These are phyloP conservation scores for Gypsophila paniculata DNA, from an alignment of 179 eudicot genomes.

Conservation along the genomic window DNA sequence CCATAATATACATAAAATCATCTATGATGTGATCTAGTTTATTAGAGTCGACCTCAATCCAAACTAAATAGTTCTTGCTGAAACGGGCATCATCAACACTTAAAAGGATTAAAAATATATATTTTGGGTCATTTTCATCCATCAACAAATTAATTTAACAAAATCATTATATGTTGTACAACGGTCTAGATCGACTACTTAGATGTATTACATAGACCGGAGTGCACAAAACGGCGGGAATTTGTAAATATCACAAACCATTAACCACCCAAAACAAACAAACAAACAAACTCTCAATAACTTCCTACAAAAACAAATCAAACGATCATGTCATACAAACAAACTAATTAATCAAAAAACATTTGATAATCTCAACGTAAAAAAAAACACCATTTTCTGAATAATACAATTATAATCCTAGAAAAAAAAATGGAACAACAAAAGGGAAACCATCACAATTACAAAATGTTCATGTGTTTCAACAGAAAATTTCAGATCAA, in stretches of 20 bases:
- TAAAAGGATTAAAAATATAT: too few relatives aligned
- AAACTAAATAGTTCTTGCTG: too few relatives aligned
- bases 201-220: neutral
- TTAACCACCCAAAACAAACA: neutral
- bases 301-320: neutral
- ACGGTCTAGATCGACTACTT: too few relatives aligned
- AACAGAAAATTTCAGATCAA: constrained; percentile 65
- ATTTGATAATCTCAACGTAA: neutral
- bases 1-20: too few relatives aligned
- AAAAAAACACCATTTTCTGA: neutral
- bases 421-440: neutral
- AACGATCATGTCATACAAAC: neutral
- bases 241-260: neutral
- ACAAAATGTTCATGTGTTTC: constrained; percentile 74
- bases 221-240: constrained; percentile 3
- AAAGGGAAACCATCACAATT: constrained; percentile 42
- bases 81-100: too few relatives aligned
- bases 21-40: too few relatives aligned
- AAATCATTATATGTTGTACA: too few relatives aligned
- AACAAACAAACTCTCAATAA: constrained; percentile 4
- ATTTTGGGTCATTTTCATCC: too few relatives aligned
- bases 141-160: too few relatives aligned
- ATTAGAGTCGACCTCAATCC: too few relatives aligned
- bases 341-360: neutral
- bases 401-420: too few relatives aligned